These are phyloP conservation scores for Podospora pseudopauciseta DNA, from an alignment of 495 filamentous ascomycete genomes.

Conservation along the genomic window DNA sequence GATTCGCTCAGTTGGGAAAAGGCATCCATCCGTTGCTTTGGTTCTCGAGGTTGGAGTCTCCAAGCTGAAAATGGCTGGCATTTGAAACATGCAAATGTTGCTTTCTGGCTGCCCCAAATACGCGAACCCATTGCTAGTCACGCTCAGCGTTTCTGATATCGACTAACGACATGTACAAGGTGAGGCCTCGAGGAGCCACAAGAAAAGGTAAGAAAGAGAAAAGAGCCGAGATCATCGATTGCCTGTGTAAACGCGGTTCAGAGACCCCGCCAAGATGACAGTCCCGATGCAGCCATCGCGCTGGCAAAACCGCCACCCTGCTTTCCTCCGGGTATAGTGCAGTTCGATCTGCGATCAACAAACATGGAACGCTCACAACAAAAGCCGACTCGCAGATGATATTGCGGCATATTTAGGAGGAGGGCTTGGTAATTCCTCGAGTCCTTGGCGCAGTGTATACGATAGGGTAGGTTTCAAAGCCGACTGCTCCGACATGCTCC, in stretches of 20 bases:
- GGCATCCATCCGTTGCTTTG: not conserved
- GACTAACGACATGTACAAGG: not conserved
- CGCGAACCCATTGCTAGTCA: not conserved
- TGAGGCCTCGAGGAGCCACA: not conserved
- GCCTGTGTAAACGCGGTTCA: not conserved
- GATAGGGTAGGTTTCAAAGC: slow-evolving; percentile 7
- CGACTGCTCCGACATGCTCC: slow-evolving; percentile 2
- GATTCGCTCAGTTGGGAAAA: not conserved
- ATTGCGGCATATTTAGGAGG: slow-evolving; percentile 14
- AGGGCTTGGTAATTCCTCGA: slow-evolving; percentile 12
- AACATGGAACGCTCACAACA: not conserved
- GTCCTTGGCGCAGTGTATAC: slow-evolving; percentile 6
- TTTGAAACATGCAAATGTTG: not conserved
- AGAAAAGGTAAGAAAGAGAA: not conserved
- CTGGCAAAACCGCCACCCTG: not conserved
- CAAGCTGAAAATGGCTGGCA: not conserved
- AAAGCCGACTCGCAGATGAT: slow-evolving; percentile 1
- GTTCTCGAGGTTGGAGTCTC: not conserved
- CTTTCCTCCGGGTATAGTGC: not conserved
- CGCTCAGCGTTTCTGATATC: not conserved
- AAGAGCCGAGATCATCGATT: not conserved
- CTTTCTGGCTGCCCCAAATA: not conserved
- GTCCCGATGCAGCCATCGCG: not conserved
- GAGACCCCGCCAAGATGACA: not conserved
- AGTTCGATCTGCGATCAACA: not conserved